Evolutionary conservation across 2,329 filamentous ascomycete genomes (phyloP), one percentile per base, ranked within the genome.

Genomic region (Monilinia polystroma): DNA sequence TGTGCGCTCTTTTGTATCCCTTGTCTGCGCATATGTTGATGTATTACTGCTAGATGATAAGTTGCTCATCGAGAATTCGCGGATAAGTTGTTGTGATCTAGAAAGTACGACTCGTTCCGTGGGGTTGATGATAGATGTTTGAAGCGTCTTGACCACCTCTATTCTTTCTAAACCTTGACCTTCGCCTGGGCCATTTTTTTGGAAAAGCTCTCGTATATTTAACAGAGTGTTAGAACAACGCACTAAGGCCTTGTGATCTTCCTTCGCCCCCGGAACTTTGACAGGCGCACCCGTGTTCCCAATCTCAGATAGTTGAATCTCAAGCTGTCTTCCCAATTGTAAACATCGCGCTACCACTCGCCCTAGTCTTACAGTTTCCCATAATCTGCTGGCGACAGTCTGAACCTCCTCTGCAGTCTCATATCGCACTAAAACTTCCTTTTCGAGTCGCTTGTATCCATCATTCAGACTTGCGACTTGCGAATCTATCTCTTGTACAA

Each of bases 351-450:
- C 88, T 16, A 96, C 90, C 0, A 89, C 86, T 54, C 93, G 82
- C 1, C 90, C 90, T 2, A 98, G 81, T 68, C 87, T 85, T 68
- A 97, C 82, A 0, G 93, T 92, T 74, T 91, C 87, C 83, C 92
- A 92, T 38, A 97, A 83, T 14, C 93, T 85, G 73, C 90, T 86
- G 1, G 92, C 90, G 14, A 92, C 91, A 63, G 89, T 79, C 12
- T 89, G 85, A 10, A 97, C 91, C 78, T 95, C 88, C 66, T 96
- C 90, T 0, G 95, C 94, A 66, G 90, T 89, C 73, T 92, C 90
- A 80, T 96, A 91, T 73, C 94, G 92, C 73, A 90, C 86, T 63
- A 92, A 84, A 54, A 98, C 93, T 76, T 98, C 92, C 76, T 87
- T 90, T 79, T 96, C 90, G 35, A 98, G 83, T 71, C 94, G 87